Base-by-base conservation (phyloP, 305 asterid species). In the Plantago lanceolata region DNA sequence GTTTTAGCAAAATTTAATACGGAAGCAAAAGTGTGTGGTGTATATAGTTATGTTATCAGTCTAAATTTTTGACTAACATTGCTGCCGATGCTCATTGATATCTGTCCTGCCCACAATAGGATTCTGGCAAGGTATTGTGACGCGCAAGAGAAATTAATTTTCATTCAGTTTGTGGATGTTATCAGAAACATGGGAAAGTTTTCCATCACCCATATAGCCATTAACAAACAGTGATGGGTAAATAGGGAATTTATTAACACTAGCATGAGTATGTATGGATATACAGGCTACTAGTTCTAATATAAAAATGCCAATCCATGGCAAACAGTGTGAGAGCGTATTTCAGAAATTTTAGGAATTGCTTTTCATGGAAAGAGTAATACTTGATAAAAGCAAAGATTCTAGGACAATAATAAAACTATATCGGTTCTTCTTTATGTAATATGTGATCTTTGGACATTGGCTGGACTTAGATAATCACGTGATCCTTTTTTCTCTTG, bases 1-100 rank as follows among this genome's bases (percentile, higher is more conserved):
- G 16, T 40, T 50, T 15, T 43, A 59, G 53, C 66, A 49, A 65
- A 40, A 67, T 57, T 33, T 29, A 12, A 63, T 15, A 67, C 59
- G 51, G 19, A 65, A 20, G 17, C 4, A 57, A 48, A 61, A 53
- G 48, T 58, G 21, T 50, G 37, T 64, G 45, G n/a, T 44, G 28
- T 29, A n/a, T n/a, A n/a, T n/a, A 19, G 24, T 51, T 50, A 37
- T 61, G 56, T 61, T 14, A 52, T 35, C 53, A 18, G 20, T 65
- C 37, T 12, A 40, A 40, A 40, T 40, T 40, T 40, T 11, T 35
- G 11, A 35, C 12, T 0, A 35, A 11, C 43, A 35, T 5, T 24
- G 28, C 28, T 24, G 28, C 3, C 28, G 28, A 24, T 24, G 28
- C 28, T 24, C 28, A 24, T 24, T 24, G 28, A 24, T 24, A 24